These are phyloP conservation scores for Phytopythium oedochilum DNA, from an alignment of 352 stramenopile species.

Conservation along the genomic window DNA sequence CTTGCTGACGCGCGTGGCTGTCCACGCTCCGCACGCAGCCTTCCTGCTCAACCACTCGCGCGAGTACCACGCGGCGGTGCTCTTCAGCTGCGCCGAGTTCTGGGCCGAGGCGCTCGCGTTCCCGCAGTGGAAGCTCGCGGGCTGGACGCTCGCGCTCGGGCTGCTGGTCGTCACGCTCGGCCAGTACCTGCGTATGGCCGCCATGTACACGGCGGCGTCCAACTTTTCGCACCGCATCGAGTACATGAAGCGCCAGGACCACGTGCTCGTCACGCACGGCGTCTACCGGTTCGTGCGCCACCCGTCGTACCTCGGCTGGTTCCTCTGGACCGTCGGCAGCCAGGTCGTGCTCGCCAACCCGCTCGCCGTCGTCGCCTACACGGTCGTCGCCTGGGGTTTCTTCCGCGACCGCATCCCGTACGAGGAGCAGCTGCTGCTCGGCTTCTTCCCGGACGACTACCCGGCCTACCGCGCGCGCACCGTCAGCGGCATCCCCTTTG, in stretches of 20 bases:
- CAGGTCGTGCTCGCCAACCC: constrained; percentile 93
- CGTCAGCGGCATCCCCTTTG: constrained; percentile 92
- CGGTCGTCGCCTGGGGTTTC: constrained; percentile 90
- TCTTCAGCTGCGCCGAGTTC: constrained; percentile 89
- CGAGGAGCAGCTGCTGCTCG: constrained; percentile 7
- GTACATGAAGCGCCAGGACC: constrained; percentile 90
- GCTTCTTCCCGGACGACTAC: constrained; percentile 93
- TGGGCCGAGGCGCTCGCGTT: constrained; percentile 85
- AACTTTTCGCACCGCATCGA: constrained; percentile 97
- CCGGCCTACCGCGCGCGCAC: constrained; percentile 83
- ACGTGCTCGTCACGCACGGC: constrained; percentile 92
- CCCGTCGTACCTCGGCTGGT: constrained; percentile 96
- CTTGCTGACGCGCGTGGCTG: background rate
- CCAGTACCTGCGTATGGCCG: constrained; percentile 86
- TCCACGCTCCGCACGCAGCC: too few species aligned
- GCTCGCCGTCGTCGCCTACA: constrained; percentile 84
- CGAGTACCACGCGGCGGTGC: constrained; percentile 84
- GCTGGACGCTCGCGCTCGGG: constrained; percentile 47
- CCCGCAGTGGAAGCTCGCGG: constrained; percentile 64
- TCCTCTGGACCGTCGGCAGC: constrained; percentile 94
- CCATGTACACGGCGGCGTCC: constrained; percentile 91
- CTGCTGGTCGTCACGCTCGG: constrained; percentile 74
- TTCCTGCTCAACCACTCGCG: constrained; percentile 91
- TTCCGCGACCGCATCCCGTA: constrained; percentile 94
- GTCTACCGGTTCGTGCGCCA: constrained; percentile 93